Percentiles rank a stretch among this genome's conserved stretches.
These are phyloP conservation scores for Fusarium sp. DNA, from an alignment of 2,329 filamentous ascomycete species.

Conservation along the genomic window DNA sequence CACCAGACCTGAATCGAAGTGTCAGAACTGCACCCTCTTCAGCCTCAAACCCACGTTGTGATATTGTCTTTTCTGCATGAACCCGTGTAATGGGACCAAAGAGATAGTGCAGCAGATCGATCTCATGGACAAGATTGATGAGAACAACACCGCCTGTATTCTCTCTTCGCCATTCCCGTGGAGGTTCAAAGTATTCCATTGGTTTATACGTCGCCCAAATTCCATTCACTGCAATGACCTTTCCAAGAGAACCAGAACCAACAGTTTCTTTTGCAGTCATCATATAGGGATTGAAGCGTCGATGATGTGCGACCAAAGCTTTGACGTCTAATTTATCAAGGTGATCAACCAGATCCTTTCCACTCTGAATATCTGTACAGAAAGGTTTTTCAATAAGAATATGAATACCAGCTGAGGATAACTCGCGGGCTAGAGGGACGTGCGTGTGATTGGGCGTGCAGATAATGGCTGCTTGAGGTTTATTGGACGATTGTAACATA, in stretches of 20 bases:
- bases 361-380: slow-evolving; percentile 51
- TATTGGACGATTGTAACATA: slow-evolving; percentile 52
- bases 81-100: slow-evolving; percentile 62
- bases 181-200: slow-evolving; percentile 57
- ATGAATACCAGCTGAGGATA: slow-evolving; percentile 59
- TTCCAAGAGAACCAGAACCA: slow-evolving; percentile 52
- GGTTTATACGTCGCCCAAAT: slow-evolving; percentile 65
- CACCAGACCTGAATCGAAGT: slow-evolving; percentile 61
- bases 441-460: slow-evolving; percentile 70
- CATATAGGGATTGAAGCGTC: slow-evolving; percentile 67
- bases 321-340: slow-evolving; percentile 47
- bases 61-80: slow-evolving; percentile 57
- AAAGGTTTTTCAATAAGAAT: slow-evolving; percentile 68
- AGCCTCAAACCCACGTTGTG: slow-evolving; percentile 56
- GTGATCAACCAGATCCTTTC: slow-evolving; percentile 44
- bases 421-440: slow-evolving; percentile 57
- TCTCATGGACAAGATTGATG: slow-evolving; percentile 70
- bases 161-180: slow-evolving; percentile 57
- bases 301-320: slow-evolving; percentile 66
- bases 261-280: slow-evolving; percentile 58
- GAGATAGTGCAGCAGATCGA: slow-evolving; percentile 66
- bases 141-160: slow-evolving; percentile 58
- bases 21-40: slow-evolving; percentile 67
- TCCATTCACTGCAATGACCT: slow-evolving; percentile 61
- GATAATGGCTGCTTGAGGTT: slow-evolving; percentile 64